Conservation (phyloP, 1,139 yeast species). For the Zygosaccharomyces pseudobailii region DNA sequence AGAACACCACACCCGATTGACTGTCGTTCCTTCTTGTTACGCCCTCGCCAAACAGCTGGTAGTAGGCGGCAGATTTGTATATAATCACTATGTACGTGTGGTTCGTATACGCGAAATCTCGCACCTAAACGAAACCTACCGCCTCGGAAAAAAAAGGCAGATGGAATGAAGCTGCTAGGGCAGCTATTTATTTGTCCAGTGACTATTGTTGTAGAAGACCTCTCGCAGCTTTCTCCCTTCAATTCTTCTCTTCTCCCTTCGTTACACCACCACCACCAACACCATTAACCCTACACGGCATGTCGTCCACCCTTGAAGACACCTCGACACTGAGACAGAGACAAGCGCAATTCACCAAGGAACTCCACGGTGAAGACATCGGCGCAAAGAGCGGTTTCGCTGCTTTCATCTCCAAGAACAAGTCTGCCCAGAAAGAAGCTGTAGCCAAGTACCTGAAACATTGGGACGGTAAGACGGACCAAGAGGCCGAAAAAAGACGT, state of each 20-base stretch:
- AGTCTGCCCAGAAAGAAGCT: conserved; percentile 76
- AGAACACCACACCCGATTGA: too few species aligned
- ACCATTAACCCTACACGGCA: background rate
- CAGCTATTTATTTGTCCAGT: too few species aligned
- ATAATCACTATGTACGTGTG: too few species aligned
- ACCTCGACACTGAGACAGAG: conserved; percentile 37
- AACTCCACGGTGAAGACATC: conserved; percentile 74
- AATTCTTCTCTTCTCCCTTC: background rate
- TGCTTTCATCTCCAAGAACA: conserved; percentile 74
- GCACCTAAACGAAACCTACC: background rate
- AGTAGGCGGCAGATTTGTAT: too few species aligned
- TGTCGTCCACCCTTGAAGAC: conserved; percentile 8
- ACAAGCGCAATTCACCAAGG: conserved; percentile 64
- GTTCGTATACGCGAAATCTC: background rate
- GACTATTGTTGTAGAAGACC: too few species aligned
- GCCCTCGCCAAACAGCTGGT: too few species aligned
- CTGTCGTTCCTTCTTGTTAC: too few species aligned
- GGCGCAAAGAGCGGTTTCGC: conserved; percentile 64
- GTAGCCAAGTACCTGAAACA: conserved; percentile 89
- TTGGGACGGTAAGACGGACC: conserved; percentile 88
- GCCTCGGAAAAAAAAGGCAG: background rate
- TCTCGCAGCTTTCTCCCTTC: too few species aligned
- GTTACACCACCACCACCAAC: background rate
- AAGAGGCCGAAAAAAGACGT: conserved; percentile 68
- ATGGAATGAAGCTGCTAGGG: too few species aligned